A percentile compares a stretch with the other conserved stretches of the same genome.
Conservation (phyloP, 495 filamentous ascomycete genomes). For the Penicillium atrosanguineum region DNA sequence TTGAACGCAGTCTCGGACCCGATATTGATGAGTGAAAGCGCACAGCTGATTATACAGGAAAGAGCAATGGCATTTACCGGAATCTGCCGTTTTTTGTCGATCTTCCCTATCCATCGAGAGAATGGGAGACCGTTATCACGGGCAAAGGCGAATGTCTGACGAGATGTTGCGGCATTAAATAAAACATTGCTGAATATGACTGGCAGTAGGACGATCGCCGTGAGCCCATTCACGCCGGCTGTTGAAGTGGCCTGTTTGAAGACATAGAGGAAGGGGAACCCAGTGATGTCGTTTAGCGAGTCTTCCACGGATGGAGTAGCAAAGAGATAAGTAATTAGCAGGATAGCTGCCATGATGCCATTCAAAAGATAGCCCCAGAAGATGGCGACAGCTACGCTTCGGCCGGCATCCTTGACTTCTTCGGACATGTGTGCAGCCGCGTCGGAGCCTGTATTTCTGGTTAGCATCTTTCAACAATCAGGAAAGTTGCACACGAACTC, state of each 20-base stretch:
- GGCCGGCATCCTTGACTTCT: constrained; percentile 42
- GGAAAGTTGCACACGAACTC: constrained; percentile 10
- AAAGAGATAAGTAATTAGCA: constrained; percentile 43
- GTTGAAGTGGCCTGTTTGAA: constrained; percentile 19
- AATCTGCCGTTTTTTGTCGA: constrained; percentile 41
- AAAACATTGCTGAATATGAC: constrained; percentile 38
- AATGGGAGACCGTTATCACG: constrained; percentile 42
- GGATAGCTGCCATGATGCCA: constrained; percentile 33
- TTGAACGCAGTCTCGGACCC: constrained; percentile 45
- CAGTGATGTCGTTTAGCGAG: constrained; percentile 25
- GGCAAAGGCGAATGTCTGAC: constrained; percentile 44
- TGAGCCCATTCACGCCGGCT: constrained; percentile 26
- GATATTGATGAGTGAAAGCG: constrained; percentile 41
- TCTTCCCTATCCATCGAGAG: constrained; percentile 25
- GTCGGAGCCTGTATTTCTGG: constrained; percentile 26
- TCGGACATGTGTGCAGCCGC: constrained; percentile 42
- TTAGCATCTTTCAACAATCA: no score
- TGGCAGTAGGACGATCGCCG: constrained; percentile 32
- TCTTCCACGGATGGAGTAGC: constrained; percentile 34
- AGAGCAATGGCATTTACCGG: constrained; percentile 46
- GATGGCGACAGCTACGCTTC: constrained; percentile 40
- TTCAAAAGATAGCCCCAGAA: constrained; percentile 37
- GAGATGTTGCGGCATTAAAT: constrained; percentile 33
- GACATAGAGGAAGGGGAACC: constrained; percentile 33
- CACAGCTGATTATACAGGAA: constrained; percentile 27